These are phyloP conservation scores for Isabelozyma gotoi DNA, from an alignment of 805 yeast genomes.

Conservation along the genomic window DNA sequence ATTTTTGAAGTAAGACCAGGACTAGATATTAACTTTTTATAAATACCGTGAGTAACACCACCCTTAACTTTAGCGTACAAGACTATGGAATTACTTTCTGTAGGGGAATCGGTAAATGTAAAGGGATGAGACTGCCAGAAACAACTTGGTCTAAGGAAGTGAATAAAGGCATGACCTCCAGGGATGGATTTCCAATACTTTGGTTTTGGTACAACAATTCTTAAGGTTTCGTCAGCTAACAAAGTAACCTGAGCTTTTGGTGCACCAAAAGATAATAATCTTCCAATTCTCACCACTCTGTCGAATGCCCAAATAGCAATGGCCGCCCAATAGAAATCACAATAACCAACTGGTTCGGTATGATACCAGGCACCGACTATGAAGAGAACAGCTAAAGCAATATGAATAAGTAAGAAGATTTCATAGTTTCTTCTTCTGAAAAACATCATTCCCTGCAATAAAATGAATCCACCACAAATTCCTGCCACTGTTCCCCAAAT, in stretches of 20 bases:
- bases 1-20: conserved; percentile 29
- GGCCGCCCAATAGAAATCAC: conserved; percentile 25
- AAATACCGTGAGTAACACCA: conserved; percentile 37
- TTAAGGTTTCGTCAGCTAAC: conserved; percentile 35
- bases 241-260: conserved; percentile 33
- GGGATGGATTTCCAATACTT: conserved; percentile 29
- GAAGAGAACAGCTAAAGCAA: conserved; percentile 38
- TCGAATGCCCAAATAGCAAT: conserved; percentile 39
- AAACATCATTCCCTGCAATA: conserved; percentile 49
- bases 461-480: conserved; percentile 37
- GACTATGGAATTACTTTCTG: background rate
- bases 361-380: conserved; percentile 61
- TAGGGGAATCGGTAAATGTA: conserved; percentile 10
- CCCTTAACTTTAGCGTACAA: conserved; percentile 26
- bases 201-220: conserved; percentile 28
- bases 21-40: conserved; percentile 27
- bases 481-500: conserved; percentile 29
- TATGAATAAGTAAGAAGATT: conserved; percentile 32
- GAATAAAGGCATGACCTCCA: conserved; percentile 42
- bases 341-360: conserved; percentile 23
- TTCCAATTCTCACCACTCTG: conserved; percentile 27
- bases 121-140: conserved; percentile 41
- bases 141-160: conserved; percentile 27
- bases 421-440: conserved; percentile 61
- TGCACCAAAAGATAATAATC: conserved; percentile 34